phyloP scores from a whole-genome alignment of 331 rosid genomes.

The Arachis monticola region DNA sequence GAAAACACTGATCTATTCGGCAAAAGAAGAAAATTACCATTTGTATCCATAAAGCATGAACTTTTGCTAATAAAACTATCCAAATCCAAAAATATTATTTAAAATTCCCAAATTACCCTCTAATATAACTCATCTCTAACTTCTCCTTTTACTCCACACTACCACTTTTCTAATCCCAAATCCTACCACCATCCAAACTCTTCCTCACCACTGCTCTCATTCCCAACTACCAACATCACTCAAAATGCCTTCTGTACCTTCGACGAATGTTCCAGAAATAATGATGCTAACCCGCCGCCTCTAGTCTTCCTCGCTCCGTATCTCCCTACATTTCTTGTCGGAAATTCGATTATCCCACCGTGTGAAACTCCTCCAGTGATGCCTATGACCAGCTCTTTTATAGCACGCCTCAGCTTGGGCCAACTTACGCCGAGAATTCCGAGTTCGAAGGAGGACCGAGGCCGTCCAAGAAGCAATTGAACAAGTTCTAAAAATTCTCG shows the following conservation, averaged over 20 bases:
- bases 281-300: constrained; percentile 54
- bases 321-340: constrained; percentile 84
- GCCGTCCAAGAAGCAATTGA: constrained; percentile 52
- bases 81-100: no score
- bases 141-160: no score
- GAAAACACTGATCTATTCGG: no score
- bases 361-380: neutral
- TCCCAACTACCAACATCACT: constrained; percentile 41
- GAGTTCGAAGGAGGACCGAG: neutral
- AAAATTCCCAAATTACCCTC: no score
- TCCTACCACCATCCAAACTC: no score
- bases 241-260: constrained; percentile 49
- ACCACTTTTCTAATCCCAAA: no score
- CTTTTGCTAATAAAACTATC: no score
- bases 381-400: constrained; percentile 50
- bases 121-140: no score
- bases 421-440: constrained; percentile 34
- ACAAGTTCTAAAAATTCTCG: constrained; percentile 56
- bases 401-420: constrained; percentile 90
- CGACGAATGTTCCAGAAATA: constrained; percentile 42
- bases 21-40: no score
- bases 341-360: constrained; percentile 62
- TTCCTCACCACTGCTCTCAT: neutral
- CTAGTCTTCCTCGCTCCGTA: constrained; percentile 84
- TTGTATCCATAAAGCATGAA: no score